Evolutionary conservation across 2,329 filamentous ascomycete species (phyloP).

Genomic region (Pseudocercospora fijiensis): DNA sequence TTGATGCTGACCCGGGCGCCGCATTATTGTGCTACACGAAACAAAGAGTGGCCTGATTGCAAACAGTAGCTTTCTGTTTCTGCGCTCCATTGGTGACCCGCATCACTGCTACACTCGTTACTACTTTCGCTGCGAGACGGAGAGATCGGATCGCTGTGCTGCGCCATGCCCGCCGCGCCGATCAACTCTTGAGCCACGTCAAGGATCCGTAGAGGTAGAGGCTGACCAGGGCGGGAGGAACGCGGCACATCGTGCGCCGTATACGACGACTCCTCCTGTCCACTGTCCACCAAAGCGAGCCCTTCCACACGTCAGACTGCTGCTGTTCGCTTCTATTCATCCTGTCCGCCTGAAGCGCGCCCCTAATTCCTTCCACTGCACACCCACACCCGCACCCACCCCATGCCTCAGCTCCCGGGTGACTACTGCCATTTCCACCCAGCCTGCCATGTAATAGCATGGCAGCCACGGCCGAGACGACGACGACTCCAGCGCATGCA

Average conservation of each 20-base stretch:
- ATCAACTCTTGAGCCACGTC: conserved; percentile 5
- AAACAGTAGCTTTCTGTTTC: not conserved
- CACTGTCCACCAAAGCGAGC: not conserved
- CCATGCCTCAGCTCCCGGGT: conserved; percentile 3
- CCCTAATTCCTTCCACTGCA: not conserved
- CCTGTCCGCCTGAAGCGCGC: not conserved
- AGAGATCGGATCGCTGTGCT: not conserved
- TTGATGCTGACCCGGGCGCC: conserved; percentile 5
- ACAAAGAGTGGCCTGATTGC: conserved; percentile 5
- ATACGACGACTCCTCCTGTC: conserved; percentile 1
- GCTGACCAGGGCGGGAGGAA: conserved; percentile 10
- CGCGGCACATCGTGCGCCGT: conserved; percentile 1
- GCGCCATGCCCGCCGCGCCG: not conserved
- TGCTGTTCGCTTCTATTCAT: not conserved
- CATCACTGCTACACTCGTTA: not conserved
- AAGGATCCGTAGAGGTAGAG: conserved; percentile 11
- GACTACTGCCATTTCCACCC: conserved; percentile 2
- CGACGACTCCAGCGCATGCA: conserved; percentile 12
- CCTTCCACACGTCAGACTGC: conserved; percentile 2
- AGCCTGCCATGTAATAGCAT: conserved; percentile 18
- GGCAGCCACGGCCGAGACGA: conserved; percentile 25
- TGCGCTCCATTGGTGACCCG: not conserved
- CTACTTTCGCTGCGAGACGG: not conserved
- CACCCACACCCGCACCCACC: not conserved
- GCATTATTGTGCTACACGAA: not conserved